Percentiles rank a stretch among this genome's conserved stretches.
These are phyloP conservation scores for Aegilops sharonensis DNA, from an alignment of 176 grass and related monocot species.

Conservation along the genomic window DNA sequence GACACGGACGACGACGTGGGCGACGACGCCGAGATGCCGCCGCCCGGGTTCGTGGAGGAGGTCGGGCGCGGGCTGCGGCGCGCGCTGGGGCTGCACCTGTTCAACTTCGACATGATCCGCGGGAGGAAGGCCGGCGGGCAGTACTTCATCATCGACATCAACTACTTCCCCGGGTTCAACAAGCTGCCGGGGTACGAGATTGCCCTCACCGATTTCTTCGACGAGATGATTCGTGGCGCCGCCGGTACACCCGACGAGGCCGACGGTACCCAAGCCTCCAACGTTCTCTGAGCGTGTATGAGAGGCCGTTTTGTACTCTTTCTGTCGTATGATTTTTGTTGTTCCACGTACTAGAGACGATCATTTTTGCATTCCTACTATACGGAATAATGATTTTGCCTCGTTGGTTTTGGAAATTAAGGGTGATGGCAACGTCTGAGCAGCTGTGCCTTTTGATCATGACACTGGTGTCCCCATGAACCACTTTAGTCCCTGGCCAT, in stretches of 20 bases:
- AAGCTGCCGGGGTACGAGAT: slow-evolving; percentile 65
- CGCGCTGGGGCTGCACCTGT: slow-evolving; percentile 54
- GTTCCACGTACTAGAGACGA: background rate
- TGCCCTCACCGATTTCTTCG: slow-evolving; percentile 61
- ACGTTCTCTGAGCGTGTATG: background rate
- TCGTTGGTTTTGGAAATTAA: background rate
- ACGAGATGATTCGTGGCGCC: slow-evolving; percentile 10
- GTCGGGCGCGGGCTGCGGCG: slow-evolving; percentile 50
- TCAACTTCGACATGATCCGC: slow-evolving; percentile 78
- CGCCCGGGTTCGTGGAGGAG: slow-evolving; percentile 34
- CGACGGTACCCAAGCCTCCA: background rate
- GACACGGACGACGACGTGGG: slow-evolving; percentile 25
- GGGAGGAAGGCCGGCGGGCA: slow-evolving; percentile 25
- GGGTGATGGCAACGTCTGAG: background rate
- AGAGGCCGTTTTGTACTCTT: background rate
- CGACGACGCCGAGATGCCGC: slow-evolving; percentile 42
- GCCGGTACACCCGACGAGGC: background rate
- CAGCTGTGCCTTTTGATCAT: background rate
- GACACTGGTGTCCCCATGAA: background rate
- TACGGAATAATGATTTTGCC: background rate
- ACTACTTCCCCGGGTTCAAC: slow-evolving; percentile 72
- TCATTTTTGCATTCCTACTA: background rate
- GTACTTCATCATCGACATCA: slow-evolving; percentile 80
- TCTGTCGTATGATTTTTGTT: background rate
- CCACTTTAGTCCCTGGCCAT: too few species aligned